Evolutionary conservation across 495 filamentous ascomycete species (phyloP), one percentile per base, ranked within the genome.

Genomic region (Friedmanniomyces endolithicus): DNA sequence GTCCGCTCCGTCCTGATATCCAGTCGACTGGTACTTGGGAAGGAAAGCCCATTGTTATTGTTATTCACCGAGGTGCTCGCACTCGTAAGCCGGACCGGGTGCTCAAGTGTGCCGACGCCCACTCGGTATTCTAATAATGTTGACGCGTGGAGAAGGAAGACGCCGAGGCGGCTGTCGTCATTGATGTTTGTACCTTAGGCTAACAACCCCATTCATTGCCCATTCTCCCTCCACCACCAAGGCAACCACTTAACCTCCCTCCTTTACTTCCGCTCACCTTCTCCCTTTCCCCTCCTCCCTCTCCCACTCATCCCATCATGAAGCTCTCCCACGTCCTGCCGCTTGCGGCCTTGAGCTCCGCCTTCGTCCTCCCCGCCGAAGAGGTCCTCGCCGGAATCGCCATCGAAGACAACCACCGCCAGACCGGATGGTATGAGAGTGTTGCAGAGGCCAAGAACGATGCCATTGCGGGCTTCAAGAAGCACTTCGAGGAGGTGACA

Each of bases 361-460:
- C 79, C 29, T 70, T 87, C 56, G 75, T 86, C 34, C 70, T 84
- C 46, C 80, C 79, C 11, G 75, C 81, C 37, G 69, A 77, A 49
- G 65, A 70, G 27, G 67, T 73, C 3, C 61, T 75, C 11, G 62
- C 72, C 49, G 63, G 74, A 29, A 61, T 77, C 50, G 61, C 67
- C 25, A 66, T 74, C 52, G 64, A 72, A 46, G 57, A 68, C 24
- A 65, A 72, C 20, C 58, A 68, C 48, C 44, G 48, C 25, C 45
- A 59, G 22, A 55, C 56, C 19, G 63, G 67, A 48, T 63, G 65
- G 55, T 56, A 68, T 50, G 64, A 73, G 35, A 59, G 58, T 19
- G 44, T 76, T 23, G 71, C 22, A 9, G 29, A 73, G 23, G 62
- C 59, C n/a, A 65, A 64, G 50, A 64, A 73, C 7, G 48, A 60